Evolutionary conservation across 176 grass and related monocot genomes (phyloP), one percentile per base, ranked within the genome.

Genomic region (Carex myosuroides): DNA sequence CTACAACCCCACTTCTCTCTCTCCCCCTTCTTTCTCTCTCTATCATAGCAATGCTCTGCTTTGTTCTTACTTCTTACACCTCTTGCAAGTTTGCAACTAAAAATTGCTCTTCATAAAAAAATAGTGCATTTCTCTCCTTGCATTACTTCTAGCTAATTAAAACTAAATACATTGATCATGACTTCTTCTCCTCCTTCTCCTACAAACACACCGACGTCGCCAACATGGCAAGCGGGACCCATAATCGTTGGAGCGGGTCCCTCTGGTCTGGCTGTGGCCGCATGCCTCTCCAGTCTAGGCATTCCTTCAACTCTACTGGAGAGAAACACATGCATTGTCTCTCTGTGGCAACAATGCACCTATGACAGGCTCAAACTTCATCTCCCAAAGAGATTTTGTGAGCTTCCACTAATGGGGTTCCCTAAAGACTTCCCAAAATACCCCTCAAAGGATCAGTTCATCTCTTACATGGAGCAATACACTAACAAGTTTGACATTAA

Each of bases 321-420:
- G 91, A 92, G 84, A 87, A 82, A 88, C 18, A 83, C 83, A 79
- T 95, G 91, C 88, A 89, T 99, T 87, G 96, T 89, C 64, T 93
- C 93, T 79, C 83, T 94, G 35, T 99, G 96, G 96, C 93, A 89
- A 56, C 89, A 95, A 67, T 85, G 91, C 69, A 99, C 90, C 62
- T 99, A 99, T 76, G 91, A 99, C 85, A 88, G 96, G 7, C 93
- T 99, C 60, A 90, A 89, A 62, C 96, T 99, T 52, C 93, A 99
- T 90, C 93, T 99, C 29, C 96, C 96, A 26, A 95, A 89, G 85
- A 85, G 86, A 80, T 99, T 99, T 89, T 95, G 96, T 81, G 87
- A 99, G 91, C 96, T 99, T 39, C 96, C 96, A 0, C 68, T 91
- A 50, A 84, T 94, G 37, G 89, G 88, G 7, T 99, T 99, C 85